Conservation (phyloP, 192 early-diverging fungal species). For the Coemansia sp. region DNA sequence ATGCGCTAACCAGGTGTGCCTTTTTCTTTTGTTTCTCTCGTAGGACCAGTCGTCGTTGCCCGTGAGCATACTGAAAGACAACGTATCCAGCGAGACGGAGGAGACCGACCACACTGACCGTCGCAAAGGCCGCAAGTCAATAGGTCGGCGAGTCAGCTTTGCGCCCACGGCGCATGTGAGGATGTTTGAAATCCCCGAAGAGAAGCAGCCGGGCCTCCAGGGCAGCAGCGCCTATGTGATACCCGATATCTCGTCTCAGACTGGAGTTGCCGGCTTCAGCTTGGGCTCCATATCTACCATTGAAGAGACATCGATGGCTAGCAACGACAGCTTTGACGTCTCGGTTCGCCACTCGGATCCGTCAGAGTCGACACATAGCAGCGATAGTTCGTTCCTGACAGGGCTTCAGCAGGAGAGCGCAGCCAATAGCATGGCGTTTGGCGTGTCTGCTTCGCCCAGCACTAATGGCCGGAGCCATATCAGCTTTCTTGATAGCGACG, state of each 20-base stretch:
- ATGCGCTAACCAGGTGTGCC: background rate
- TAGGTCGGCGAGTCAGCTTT: conserved; percentile 55
- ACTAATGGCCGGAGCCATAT: background rate
- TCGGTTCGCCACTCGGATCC: conserved; percentile 52
- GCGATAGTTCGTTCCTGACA: conserved; percentile 30
- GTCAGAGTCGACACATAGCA: conserved; percentile 42
- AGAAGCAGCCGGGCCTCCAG: conserved; percentile 22
- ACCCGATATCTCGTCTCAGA: conserved; percentile 55
- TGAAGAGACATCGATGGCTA: conserved; percentile 51
- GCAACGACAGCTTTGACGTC: conserved; percentile 56
- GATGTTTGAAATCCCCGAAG: conserved; percentile 55
- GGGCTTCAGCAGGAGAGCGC: background rate
- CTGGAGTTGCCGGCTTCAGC: conserved; percentile 41
- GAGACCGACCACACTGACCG: conserved; percentile 11
- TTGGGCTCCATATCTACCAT: conserved; percentile 38
- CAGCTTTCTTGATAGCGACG: background rate
- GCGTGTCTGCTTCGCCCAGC: background rate
- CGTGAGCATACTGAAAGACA: conserved; percentile 30
- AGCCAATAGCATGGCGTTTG: background rate
- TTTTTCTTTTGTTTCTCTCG: background rate
- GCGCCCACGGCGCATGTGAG: conserved; percentile 54
- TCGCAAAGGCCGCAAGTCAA: conserved; percentile 48
- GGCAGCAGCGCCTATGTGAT: conserved; percentile 35
- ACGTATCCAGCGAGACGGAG: conserved; percentile 3
- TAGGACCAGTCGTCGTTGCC: conserved; percentile 34